Evolutionary conservation across 768 basidiomycete genomes (phyloP), one percentile per base, ranked within the genome.

Genomic region (Cystofilobasidium macerans): DNA sequence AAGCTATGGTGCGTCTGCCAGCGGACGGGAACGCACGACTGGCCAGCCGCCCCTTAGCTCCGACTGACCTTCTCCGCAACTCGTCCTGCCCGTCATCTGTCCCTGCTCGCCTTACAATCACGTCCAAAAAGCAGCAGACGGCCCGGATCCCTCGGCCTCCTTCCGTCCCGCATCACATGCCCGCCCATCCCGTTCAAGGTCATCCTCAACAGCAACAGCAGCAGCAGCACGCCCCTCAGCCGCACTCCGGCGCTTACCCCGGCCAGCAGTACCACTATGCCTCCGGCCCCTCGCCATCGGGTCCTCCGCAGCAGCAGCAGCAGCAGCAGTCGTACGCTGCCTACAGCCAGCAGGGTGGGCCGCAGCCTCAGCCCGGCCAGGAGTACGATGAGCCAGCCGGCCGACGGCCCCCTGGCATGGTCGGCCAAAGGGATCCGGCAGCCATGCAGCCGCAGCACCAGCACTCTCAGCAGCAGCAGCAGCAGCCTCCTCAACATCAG

Each of bases 161-260:
- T 14, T 54, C 51, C 51, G 51, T n/a, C n/a, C 28, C 51, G 51
- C 51, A 54, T 30, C 51, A 54, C 51, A 54, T 54, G 51, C 28
- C 28, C 28, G 28, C 28, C 14, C 51, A 54, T 26, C 51, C 22
- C 22, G 45, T n/a, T 6, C 24, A 47, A 20, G 45, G 45, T 7
- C 45, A 47, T n/a, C 45, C 45, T 16, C 51, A 54, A 16, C 51
- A 54, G 48, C 48, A 43, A 20, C 48, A 24, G 24, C 48, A 51
- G 48, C 48, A 51, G 48, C 51, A 54, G 51, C 51, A 54, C 13
- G 18, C 51, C 1, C 51, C 51, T 2, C 51, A 54, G 28, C 51
- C 3, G 30, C 51, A 54, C 3, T 30, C 16, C 1, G 28, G 30
- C 51, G 51, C 5, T 22, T 30, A 54, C 18, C 28, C 51, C 28